Base-by-base conservation (phyloP, 2,329 filamentous ascomycete genomes). In the Penicillium brevicompactum region DNA sequence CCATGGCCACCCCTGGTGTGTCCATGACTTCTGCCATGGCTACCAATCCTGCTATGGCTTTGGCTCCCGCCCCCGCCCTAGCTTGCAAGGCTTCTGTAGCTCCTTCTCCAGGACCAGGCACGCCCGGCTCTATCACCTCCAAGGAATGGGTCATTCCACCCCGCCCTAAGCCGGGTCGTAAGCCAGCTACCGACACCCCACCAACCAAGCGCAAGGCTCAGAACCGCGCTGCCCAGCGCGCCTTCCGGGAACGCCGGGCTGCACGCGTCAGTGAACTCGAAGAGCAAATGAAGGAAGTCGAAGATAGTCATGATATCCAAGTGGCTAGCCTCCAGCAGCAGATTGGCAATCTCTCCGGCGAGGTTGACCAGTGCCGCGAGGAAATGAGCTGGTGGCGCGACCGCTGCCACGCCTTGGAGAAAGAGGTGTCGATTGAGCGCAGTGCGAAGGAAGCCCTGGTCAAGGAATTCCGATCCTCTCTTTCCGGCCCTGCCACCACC, bases 181-280 rank as follows among this genome's bases (percentile, higher is more conserved):
- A 97, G 81, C 92, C 93, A 3, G 91, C 91, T 45, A 95, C 91
- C 34, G 92, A 97, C 70, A 95, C 92, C 49, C 92, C 92, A 13
- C 90, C 90, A 1, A 96, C 92, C 42, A 96, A 96, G 78, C 86
- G 94, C 62, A 95, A 97, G 79, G 90, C 91, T 1, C 94, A 97
- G 77, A 97, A 97, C 74, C 85, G 94, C 57, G 90, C 91, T 45
- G 93, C 93, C 3, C 93, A 97, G 77, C 82, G 93, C 55, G 91
- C 90, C 1, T 97, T 97, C 74, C 84, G 93, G 32, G 92, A 96
- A 75, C 83, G 93, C 55, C 85, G 93, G 60, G 91, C 91, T 2
- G 90, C 91, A 22, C 89, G 91, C 38, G 90, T 97, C 6, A 87
- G 89, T 38, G 92, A 84, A 60, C 75, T 85, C 44, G 78, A 83